Percentiles rank a stretch among this genome's conserved stretches.
Conservation (phyloP, 495 filamentous ascomycete species). For the Penicillium steckii region DNA sequence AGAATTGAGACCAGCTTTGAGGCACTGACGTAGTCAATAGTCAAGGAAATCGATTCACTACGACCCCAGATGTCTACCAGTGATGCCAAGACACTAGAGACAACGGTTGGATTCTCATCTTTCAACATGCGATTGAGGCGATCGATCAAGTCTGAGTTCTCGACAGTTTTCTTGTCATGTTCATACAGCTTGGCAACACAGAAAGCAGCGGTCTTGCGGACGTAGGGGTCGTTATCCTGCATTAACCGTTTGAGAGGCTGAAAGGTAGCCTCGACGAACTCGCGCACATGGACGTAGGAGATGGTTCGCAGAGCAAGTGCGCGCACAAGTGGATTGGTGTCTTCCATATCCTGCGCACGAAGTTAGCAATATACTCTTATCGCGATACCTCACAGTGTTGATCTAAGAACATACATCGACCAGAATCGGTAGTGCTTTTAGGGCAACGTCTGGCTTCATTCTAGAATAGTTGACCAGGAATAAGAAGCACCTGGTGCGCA, state of each 20-base stretch:
- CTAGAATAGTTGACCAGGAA: slow-evolving; percentile 96
- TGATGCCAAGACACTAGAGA: slow-evolving; percentile 87
- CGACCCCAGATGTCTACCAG: slow-evolving; percentile 99
- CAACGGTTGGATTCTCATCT: slow-evolving; percentile 96
- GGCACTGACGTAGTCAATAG: slow-evolving; percentile 94
- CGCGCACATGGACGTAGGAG: slow-evolving; percentile 94
- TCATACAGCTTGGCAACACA: slow-evolving; percentile 98
- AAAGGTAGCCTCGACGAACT: slow-evolving; percentile 91
- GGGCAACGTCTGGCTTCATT: slow-evolving; percentile 89
- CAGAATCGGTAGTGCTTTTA: slow-evolving; percentile 88
- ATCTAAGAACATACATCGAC: slow-evolving; percentile 60
- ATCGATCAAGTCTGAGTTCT: slow-evolving; percentile 88
- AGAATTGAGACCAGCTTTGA: slow-evolving; percentile 97
- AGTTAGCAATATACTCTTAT: slow-evolving; percentile 2
- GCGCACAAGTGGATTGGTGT: slow-evolving; percentile 87
- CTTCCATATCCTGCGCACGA: slow-evolving; percentile 80
- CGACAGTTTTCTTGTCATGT: slow-evolving; percentile 87
- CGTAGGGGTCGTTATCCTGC: slow-evolving; percentile 88
- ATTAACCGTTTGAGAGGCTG: slow-evolving; percentile 80
- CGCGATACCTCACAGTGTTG: not conserved
- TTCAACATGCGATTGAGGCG: slow-evolving; percentile 83
- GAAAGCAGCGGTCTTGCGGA: slow-evolving; percentile 95
- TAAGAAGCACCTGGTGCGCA: slow-evolving; percentile 77
- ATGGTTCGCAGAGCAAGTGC: slow-evolving; percentile 93
- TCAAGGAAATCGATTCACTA: slow-evolving; percentile 95